Conservation (phyloP, 192 early-diverging fungal species). For the Spizellomyces sp. region DNA sequence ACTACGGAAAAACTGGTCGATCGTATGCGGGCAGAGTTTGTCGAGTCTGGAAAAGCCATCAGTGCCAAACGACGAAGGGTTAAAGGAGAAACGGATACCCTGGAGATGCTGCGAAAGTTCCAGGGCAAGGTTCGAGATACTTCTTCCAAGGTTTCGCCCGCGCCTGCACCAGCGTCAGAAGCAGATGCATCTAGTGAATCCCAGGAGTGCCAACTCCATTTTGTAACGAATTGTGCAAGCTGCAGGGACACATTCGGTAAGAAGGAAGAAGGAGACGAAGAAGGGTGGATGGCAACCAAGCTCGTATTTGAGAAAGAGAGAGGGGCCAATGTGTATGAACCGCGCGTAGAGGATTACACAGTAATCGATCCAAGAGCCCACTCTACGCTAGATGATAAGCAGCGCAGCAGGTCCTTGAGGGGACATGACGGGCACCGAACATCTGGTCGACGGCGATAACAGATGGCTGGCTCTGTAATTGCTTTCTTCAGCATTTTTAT, state of each 20-base stretch:
- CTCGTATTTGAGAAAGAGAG: constrained; percentile 75
- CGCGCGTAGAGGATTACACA: constrained; percentile 54
- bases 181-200: not conserved
- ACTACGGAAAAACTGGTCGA: constrained; percentile 21
- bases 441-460: too few species aligned
- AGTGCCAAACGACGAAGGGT: constrained; percentile 29
- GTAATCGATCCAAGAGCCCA: constrained; percentile 25
- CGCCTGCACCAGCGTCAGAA: too few species aligned
- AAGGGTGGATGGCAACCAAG: constrained; percentile 77
- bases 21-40: constrained; percentile 15
- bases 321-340: constrained; percentile 52
- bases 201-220: constrained; percentile 67
- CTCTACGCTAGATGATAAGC: not conserved
- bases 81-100: constrained; percentile 24
- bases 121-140: constrained; percentile 12
- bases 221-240: constrained; percentile 67
- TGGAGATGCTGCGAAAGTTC: constrained; percentile 27
- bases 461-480: too few species aligned
- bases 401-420: not conserved
- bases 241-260: constrained; percentile 62
- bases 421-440: too few species aligned
- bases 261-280: constrained; percentile 47
- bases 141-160: too few species aligned
- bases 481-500: too few species aligned
- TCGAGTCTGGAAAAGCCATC: constrained; percentile 29